These are phyloP conservation scores for Ophiostoma tasmaniense DNA, from an alignment of 2,329 filamentous ascomycete genomes.

Conservation along the genomic window DNA sequence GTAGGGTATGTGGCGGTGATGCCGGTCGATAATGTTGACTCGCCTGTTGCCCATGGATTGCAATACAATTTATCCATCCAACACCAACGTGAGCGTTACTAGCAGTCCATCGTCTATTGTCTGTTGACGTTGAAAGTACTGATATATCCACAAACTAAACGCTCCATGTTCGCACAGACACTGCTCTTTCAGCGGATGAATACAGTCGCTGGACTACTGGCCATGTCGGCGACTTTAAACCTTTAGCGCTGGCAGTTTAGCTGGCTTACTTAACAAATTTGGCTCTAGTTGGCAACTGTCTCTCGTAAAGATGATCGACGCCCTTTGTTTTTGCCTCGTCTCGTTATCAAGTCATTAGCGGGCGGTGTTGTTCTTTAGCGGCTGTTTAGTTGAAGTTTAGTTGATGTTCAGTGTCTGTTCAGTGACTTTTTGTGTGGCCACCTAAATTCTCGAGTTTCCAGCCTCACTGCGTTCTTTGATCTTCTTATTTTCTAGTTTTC, in stretches of 20 bases:
- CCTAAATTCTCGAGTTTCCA: not conserved
- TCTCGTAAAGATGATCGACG: not conserved
- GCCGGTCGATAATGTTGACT: not conserved
- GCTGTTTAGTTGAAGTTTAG: no score
- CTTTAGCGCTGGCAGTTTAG: not conserved
- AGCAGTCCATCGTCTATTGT: not conserved
- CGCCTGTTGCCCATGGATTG: not conserved
- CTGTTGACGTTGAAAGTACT: not conserved
- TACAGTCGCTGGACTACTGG: not conserved
- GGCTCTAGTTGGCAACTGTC: no score
- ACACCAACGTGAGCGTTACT: not conserved
- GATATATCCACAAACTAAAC: no score
- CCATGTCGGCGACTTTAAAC: not conserved
- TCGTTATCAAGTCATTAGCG: not conserved
- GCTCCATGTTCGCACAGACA: no score
- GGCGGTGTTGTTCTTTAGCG: not conserved
- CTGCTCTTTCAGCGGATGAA: not conserved
- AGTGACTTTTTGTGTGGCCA: not conserved
- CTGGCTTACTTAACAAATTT: no score
- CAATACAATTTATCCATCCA: not conserved
- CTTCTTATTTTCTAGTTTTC: not conserved
- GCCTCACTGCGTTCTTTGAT: not conserved
- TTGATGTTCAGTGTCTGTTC: no score
- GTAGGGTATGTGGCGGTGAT: not conserved
- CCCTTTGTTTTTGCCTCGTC: not conserved